Evolutionary conservation across 2,329 filamentous ascomycete genomes (phyloP).

Genomic region (Tolypocladium tropicale): DNA sequence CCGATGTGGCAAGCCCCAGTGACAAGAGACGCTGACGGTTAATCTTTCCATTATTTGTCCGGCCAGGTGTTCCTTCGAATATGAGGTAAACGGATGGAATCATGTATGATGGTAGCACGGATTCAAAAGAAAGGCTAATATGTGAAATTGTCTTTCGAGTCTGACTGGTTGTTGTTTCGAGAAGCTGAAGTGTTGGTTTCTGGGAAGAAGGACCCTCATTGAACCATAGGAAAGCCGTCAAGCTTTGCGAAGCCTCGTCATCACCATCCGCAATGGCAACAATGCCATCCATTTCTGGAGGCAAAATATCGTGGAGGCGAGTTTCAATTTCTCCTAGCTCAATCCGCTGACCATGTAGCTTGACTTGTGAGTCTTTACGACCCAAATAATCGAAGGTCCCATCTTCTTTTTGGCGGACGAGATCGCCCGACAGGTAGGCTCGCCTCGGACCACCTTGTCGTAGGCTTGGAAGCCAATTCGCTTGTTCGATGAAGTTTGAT

Average conservation of each 20-base stretch:
- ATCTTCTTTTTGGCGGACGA: slow-evolving; percentile 19
- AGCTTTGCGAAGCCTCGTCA: neutral
- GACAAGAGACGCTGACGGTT: too few species aligned
- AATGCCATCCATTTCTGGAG: neutral
- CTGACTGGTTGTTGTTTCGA: too few species aligned
- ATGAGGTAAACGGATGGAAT: neutral
- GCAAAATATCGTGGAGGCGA: neutral
- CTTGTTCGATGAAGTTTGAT: too few species aligned
- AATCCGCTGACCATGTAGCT: slow-evolving; percentile 15
- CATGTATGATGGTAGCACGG: neutral
- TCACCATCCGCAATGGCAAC: neutral
- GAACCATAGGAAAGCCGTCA: neutral
- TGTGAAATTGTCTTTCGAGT: too few species aligned
- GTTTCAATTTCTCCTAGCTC: neutral
- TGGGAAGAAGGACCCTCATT: neutral
- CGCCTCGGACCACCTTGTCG: too few species aligned
- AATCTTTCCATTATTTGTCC: too few species aligned
- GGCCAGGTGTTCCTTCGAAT: neutral
- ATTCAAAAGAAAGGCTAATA: too few species aligned
- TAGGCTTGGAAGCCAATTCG: neutral
- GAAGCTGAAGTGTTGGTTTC: too few species aligned
- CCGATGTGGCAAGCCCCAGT: too few species aligned
- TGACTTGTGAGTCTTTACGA: slow-evolving; percentile 14
- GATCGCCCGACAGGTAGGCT: slow-evolving; percentile 7
- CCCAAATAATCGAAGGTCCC: slow-evolving; percentile 9